A percentile compares a stretch with the other conserved stretches of the same genome.
phyloP scores from a whole-genome alignment of 176 grass and related monocot species.

The Carex myosuroides region DNA sequence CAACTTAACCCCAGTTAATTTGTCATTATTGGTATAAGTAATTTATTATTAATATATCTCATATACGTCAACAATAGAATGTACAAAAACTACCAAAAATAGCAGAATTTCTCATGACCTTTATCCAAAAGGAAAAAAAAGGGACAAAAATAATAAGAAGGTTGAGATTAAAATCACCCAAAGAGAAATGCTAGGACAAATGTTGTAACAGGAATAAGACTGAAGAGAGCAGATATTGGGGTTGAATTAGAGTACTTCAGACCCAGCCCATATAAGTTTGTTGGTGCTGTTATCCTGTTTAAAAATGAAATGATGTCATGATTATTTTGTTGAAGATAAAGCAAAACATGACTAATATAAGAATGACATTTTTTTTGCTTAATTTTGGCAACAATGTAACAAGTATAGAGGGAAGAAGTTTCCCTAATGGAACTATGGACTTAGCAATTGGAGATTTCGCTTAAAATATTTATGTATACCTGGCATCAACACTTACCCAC shows the following conservation, averaged over 20 bases:
- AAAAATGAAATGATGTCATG: not conserved
- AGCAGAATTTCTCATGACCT: not conserved
- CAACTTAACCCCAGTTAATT: not conserved
- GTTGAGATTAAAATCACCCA: conserved; percentile 19
- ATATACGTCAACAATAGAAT: not conserved
- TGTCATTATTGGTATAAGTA: not conserved
- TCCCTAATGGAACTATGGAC: not conserved
- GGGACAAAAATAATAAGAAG: no score
- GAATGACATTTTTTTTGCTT: no score
- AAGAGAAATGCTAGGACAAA: conserved; percentile 75
- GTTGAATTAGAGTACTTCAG: conserved; percentile 57
- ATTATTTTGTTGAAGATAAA: not conserved
- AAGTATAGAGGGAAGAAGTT: not conserved
- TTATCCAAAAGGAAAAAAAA: not conserved
- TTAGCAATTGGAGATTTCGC: not conserved
- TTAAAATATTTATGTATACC: not conserved
- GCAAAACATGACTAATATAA: not conserved
- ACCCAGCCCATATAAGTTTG: conserved; percentile 61
- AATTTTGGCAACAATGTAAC: no score
- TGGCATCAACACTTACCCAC: conserved; percentile 28
- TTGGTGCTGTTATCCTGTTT: conserved; percentile 47
- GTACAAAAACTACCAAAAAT: not conserved
- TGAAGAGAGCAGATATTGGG: conserved; percentile 61
- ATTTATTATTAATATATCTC: not conserved
- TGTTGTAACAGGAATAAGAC: conserved; percentile 64